These are phyloP conservation scores for Backusella australiensis DNA, from an alignment of 192 early-diverging fungal genomes.

Conservation along the genomic window DNA sequence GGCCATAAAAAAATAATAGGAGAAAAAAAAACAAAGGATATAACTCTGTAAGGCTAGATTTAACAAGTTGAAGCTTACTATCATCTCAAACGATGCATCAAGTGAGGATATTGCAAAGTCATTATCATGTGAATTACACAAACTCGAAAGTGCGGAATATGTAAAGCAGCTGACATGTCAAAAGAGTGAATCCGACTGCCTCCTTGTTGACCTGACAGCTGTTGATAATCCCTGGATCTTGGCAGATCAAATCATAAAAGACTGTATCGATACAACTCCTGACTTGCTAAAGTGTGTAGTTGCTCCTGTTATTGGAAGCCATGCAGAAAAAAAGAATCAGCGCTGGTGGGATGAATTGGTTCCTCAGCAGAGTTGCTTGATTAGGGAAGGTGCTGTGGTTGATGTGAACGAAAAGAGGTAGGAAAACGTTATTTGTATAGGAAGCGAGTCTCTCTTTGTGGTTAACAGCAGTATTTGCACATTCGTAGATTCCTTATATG, in stretches of 20 bases:
- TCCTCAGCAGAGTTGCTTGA: conserved; percentile 2
- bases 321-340: not conserved
- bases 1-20: not conserved
- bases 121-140: not conserved
- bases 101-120: not conserved
- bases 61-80: not conserved
- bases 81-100: not conserved
- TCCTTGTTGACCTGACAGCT: conserved; percentile 4
- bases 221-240: not conserved
- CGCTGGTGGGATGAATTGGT: conserved; percentile 3
- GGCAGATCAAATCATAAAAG: not conserved
- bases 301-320: not conserved
- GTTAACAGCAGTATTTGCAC: not conserved
- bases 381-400: not conserved
- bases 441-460: not conserved
- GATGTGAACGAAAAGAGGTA: not conserved
- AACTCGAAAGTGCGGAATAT: not conserved
- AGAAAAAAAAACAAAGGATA: not conserved
- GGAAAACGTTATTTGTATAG: not conserved
- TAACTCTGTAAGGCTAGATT: not conserved
- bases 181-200: not conserved
- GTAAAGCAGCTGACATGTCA: not conserved
- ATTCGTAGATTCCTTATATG: not conserved
- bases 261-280: not conserved
- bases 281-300: not conserved